A percentile compares a stretch with the other conserved stretches of the same genome.
Conservation (phyloP, 352 stramenopile species). For the Phytophthora colocasiae region DNA sequence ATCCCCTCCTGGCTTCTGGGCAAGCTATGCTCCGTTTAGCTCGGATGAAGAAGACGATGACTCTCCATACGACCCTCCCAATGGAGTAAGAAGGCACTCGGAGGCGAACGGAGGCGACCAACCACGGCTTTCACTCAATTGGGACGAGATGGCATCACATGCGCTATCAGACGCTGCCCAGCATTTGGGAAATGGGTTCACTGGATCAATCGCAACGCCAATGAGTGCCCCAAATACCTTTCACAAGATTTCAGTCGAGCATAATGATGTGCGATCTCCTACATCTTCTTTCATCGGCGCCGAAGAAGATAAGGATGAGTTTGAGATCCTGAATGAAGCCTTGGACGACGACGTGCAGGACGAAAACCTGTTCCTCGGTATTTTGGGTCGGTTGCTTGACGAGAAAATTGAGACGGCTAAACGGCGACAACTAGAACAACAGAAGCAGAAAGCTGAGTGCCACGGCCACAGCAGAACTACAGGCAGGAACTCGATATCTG, state of each 20-base stretch:
- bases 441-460: slow-evolving; percentile 24
- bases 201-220: slow-evolving; percentile 22
- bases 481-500: slow-evolving; percentile 14
- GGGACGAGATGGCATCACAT: slow-evolving; percentile 67
- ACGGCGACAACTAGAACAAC: slow-evolving; percentile 34
- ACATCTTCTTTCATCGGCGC: slow-evolving; percentile 46
- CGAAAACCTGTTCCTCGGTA: slow-evolving; percentile 78
- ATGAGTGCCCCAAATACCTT: slow-evolving; percentile 23
- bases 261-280: slow-evolving; percentile 30
- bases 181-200: slow-evolving; percentile 31
- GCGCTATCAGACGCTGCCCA: slow-evolving; percentile 59
- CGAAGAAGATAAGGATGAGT: slow-evolving; percentile 77
- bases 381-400: slow-evolving; percentile 73
- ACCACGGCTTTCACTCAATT: slow-evolving; percentile 41
- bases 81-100: slow-evolving; percentile 21
- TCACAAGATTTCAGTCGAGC: slow-evolving; percentile 28
- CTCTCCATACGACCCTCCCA: background rate
- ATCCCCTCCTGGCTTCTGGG: slow-evolving; percentile 83
- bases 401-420: slow-evolving; percentile 58
- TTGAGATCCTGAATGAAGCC: slow-evolving; percentile 71
- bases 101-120: slow-evolving; percentile 10
- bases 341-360: slow-evolving; percentile 68
- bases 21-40: slow-evolving; percentile 75
- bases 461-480: slow-evolving; percentile 1
- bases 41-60: slow-evolving; percentile 66